phyloP scores from a whole-genome alignment of 371 early-diverging fungal species.

The Umbelopsis sp. region DNA sequence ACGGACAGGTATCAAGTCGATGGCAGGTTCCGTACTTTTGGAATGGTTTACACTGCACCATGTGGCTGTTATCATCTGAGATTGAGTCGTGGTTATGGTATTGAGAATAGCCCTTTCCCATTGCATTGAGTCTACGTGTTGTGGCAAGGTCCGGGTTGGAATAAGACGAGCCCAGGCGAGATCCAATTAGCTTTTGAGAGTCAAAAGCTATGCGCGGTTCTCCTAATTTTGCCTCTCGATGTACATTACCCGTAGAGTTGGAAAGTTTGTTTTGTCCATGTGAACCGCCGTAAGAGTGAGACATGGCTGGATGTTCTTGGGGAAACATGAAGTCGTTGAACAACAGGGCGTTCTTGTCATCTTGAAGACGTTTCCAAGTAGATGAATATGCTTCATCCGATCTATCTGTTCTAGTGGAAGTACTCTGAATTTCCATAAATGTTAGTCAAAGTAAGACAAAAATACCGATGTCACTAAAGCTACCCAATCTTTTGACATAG shows the following conservation, averaged over 20 bases:
- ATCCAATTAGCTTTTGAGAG: constrained; percentile 6
- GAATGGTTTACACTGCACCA: not conserved
- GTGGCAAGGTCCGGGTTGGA: constrained; percentile 10
- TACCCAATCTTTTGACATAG: not conserved
- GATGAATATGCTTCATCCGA: constrained; percentile 5
- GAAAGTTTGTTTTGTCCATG: constrained; percentile 1
- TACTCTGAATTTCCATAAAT: not conserved
- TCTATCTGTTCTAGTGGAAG: constrained; percentile 14
- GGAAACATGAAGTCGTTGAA: constrained; percentile 17
- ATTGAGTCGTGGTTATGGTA: not conserved
- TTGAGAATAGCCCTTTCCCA: not conserved
- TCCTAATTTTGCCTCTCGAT: not conserved
- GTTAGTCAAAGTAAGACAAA: not conserved
- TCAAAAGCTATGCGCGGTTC: constrained; percentile 2
- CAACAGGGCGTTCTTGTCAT: not conserved
- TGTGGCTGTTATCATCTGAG: not conserved
- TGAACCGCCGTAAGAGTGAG: not conserved
- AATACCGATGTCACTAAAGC: no score
- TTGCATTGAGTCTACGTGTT: constrained; percentile 3
- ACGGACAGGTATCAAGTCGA: not conserved
- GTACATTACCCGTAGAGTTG: not conserved
- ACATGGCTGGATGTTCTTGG: not conserved
- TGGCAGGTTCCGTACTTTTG: not conserved
- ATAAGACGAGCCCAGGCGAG: constrained; percentile 13
- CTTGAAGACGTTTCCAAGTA: constrained; percentile 11